These are phyloP conservation scores for Hypoxylon sp. DNA, from an alignment of 2,329 filamentous ascomycete genomes.

Conservation along the genomic window DNA sequence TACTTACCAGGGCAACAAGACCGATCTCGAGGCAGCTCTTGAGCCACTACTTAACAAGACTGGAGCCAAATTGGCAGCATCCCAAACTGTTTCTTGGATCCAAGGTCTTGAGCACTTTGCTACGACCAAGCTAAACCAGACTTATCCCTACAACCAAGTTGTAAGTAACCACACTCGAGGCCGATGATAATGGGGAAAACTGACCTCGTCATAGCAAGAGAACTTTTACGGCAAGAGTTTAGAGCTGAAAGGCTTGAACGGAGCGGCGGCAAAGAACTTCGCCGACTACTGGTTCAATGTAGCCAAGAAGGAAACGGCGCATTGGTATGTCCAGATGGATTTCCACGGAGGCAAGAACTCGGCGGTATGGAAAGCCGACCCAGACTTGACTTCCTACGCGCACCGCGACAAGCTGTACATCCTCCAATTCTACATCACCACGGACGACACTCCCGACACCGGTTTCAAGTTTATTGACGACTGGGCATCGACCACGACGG, in stretches of 20 bases:
- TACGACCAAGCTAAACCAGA: conserved; percentile 44
- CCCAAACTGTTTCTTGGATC: conserved; percentile 46
- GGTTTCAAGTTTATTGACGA: conserved; percentile 41
- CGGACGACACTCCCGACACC: conserved; percentile 43
- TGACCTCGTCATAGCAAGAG: conserved; percentile 48
- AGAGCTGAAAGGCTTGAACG: conserved; percentile 50
- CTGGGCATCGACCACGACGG: conserved; percentile 41
- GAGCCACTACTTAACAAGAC: conserved; percentile 48
- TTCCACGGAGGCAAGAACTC: conserved; percentile 53
- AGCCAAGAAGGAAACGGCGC: conserved; percentile 48
- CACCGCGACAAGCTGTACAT: conserved; percentile 59
- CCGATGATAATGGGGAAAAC: conserved; percentile 1
- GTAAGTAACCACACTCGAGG: conserved; percentile 34
- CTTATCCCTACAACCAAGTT: conserved; percentile 42
- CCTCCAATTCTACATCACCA: conserved; percentile 56
- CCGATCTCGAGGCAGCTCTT: conserved; percentile 45
- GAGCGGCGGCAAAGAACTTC: conserved; percentile 49
- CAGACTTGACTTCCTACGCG: conserved; percentile 50
- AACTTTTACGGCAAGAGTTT: conserved; percentile 55
- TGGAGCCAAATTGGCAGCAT: conserved; percentile 46
- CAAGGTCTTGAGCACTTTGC: conserved; percentile 47
- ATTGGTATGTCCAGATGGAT: conserved; percentile 55
- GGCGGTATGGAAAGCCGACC: conserved; percentile 45
- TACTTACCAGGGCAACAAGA: conserved; percentile 50
- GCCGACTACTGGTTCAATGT: conserved; percentile 52